Conservation (phyloP, 768 basidiomycete species). For the Pleurotus platypus region DNA sequence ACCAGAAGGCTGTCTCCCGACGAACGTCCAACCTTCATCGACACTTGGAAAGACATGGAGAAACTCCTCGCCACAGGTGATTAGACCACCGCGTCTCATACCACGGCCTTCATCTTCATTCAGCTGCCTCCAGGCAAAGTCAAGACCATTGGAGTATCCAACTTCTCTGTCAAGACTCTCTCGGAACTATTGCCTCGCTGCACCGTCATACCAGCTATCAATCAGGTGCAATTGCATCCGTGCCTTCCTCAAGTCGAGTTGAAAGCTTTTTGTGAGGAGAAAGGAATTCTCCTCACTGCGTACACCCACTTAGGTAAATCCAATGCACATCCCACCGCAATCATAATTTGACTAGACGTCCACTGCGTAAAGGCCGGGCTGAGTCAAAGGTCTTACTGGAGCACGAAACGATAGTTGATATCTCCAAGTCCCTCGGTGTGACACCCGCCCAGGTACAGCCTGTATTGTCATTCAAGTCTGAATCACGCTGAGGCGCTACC, state of each 20-base stretch:
- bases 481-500: too few species aligned
- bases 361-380: background rate
- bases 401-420: background rate
- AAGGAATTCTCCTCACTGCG: slow-evolving; percentile 48
- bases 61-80: slow-evolving; percentile 14
- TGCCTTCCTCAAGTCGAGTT: slow-evolving; percentile 51
- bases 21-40: slow-evolving; percentile 20
- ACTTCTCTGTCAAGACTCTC: slow-evolving; percentile 47
- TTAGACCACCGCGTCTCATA: background rate
- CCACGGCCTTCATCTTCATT: background rate
- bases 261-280: slow-evolving; percentile 41
- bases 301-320: slow-evolving; percentile 40
- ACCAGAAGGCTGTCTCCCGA: slow-evolving; percentile 13
- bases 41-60: slow-evolving; percentile 23
- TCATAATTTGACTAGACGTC: background rate
- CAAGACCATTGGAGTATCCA: slow-evolving; percentile 50
- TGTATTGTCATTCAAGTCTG: background rate
- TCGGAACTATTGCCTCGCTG: slow-evolving; percentile 37
- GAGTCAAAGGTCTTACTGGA: background rate
- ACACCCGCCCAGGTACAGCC: background rate
- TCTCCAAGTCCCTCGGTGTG: background rate
- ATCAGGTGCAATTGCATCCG: slow-evolving; percentile 59
- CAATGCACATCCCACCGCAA: background rate
- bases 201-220: slow-evolving; percentile 46
- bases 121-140: slow-evolving; percentile 29